Evolutionary conservation across 176 grass and related monocot species (phyloP).

Genomic region (Oryza rufipogon): DNA sequence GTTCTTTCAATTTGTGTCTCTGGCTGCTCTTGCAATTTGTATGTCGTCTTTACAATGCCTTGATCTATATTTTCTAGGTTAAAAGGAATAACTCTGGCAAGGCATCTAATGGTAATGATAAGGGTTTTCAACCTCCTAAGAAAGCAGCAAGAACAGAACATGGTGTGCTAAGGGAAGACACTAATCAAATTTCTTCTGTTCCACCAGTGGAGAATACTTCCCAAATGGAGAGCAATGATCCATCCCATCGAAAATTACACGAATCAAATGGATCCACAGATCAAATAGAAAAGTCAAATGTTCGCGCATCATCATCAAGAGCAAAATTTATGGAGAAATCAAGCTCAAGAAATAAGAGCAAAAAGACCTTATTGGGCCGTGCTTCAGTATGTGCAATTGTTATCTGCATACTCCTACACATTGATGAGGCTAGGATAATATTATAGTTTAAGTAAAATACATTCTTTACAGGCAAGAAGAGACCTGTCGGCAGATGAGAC

Average conservation of each 20-base stretch:
- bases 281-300: slow-evolving; percentile 46
- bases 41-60: slow-evolving; percentile 28
- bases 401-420: slow-evolving; percentile 34
- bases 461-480: slow-evolving; percentile 81
- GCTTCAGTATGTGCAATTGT: slow-evolving; percentile 76
- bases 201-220: slow-evolving; percentile 12
- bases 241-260: slow-evolving; percentile 22
- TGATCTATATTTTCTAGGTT: slow-evolving; percentile 14
- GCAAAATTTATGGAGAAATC: slow-evolving; percentile 55
- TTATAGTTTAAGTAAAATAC: slow-evolving; percentile 36
- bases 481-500: slow-evolving; percentile 78
- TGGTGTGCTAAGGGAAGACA: slow-evolving; percentile 25
- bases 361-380: slow-evolving; percentile 78
- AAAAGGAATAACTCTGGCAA: slow-evolving; percentile 33
- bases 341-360: slow-evolving; percentile 34
- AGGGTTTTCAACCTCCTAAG: neutral
- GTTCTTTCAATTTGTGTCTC: slow-evolving; percentile 5
- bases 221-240: slow-evolving; percentile 19
- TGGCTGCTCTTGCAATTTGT: slow-evolving; percentile 30
- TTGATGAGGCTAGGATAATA: slow-evolving; percentile 36
- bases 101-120: slow-evolving; percentile 42
- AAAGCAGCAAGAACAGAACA: slow-evolving; percentile 35
- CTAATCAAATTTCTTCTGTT: slow-evolving; percentile 39
- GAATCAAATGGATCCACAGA: slow-evolving; percentile 46
- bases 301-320: slow-evolving; percentile 38